phyloP scores from a whole-genome alignment of 1,284 basidiomycete species.

The Moesziomyces globuligerus region DNA sequence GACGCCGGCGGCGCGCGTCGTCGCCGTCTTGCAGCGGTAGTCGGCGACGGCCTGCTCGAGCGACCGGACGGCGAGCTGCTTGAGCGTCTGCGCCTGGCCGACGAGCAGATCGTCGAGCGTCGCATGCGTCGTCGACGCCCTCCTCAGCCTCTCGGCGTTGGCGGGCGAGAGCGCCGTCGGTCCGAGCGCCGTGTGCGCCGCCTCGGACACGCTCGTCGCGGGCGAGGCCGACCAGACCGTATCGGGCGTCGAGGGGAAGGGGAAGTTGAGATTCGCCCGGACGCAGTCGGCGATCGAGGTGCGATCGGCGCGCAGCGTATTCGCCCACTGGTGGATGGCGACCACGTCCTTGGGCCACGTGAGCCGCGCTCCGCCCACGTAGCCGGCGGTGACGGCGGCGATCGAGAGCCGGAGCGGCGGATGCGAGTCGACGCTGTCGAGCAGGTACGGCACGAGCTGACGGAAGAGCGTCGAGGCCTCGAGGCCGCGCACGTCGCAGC shows the following conservation, averaged over 20 bases:
- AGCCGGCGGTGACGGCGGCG: conserved; percentile 37
- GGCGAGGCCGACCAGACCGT: conserved; percentile 35
- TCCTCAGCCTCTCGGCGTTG: conserved; percentile 26
- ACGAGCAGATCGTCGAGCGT: conserved; percentile 38
- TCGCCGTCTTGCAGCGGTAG: conserved; percentile 20
- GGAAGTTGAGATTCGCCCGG: conserved; percentile 27
- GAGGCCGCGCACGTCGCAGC: conserved; percentile 38
- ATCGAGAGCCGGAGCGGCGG: conserved; percentile 32
- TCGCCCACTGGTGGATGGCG: conserved; percentile 43
- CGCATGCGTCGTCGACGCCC: conserved; percentile 24
- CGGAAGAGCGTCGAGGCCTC: conserved; percentile 33
- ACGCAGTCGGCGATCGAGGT: conserved; percentile 37
- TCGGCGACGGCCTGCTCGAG: conserved; percentile 33
- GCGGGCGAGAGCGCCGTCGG: conserved; percentile 19
- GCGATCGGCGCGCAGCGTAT: conserved; percentile 29
- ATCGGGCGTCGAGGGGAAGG: conserved; percentile 22
- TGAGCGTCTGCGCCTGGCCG: conserved; percentile 39
- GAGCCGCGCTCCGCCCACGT: conserved; percentile 33
- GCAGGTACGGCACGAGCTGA: conserved; percentile 29
- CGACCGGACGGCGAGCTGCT: conserved; percentile 28
- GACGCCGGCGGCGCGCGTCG: conserved; percentile 17
- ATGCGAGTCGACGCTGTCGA: conserved; percentile 28
- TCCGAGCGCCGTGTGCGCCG: conserved; percentile 8
- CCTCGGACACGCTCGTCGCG: conserved; percentile 5
- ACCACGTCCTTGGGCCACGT: conserved; percentile 42